These are phyloP conservation scores for Neurospora sp. DNA, from an alignment of 495 filamentous ascomycete genomes.

Conservation along the genomic window DNA sequence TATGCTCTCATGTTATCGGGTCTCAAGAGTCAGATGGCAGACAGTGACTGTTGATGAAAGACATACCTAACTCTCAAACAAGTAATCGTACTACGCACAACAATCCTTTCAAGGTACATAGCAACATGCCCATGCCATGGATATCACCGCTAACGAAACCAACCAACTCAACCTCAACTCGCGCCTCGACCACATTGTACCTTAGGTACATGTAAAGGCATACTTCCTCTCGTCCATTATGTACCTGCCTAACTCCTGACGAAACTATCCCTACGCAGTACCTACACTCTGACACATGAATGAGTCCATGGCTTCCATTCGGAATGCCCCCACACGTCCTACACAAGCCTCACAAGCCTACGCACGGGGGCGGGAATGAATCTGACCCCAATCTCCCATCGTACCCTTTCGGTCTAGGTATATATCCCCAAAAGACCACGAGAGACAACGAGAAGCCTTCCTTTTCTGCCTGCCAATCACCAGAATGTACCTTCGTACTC, in stretches of 20 bases:
- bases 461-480: neutral
- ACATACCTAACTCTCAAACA: neutral
- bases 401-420: neutral
- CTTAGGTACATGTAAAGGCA: no score
- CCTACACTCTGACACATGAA: neutral
- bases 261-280: neutral
- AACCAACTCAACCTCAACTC: no score
- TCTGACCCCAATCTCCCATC: neutral
- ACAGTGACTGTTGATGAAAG: neutral
- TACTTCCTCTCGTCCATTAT: no score
- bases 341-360: neutral
- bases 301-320: neutral
- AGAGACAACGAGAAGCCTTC: neutral
- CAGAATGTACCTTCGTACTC: neutral
- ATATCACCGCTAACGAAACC: neutral
- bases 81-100: neutral
- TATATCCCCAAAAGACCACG: neutral
- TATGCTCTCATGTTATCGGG: neutral
- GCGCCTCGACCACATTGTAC: no score
- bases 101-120: neutral
- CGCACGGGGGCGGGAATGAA: neutral
- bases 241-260: neutral
- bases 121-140: neutral
- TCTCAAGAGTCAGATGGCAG: neutral
- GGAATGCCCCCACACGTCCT: neutral